Percentiles rank a stretch among this genome's conserved stretches.
Evolutionary conservation across 768 basidiomycete genomes (phyloP).

Genomic region (Hortiboletus flavorubellus): DNA sequence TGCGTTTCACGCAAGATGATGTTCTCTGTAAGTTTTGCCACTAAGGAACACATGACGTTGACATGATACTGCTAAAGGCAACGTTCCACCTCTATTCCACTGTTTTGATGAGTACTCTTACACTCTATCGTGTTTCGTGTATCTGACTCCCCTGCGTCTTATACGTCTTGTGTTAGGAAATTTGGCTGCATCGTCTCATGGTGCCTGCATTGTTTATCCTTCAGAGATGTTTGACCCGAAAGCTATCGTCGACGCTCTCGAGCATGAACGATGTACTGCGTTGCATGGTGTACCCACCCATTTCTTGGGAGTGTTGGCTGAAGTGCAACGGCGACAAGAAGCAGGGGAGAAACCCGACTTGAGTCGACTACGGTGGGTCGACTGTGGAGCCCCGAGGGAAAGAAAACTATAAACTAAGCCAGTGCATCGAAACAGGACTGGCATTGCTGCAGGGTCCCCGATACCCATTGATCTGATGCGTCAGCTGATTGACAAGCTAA

Average conservation of each 20-base stretch:
- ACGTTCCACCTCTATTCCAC: constrained; percentile 81
- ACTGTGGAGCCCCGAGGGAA: too few species aligned
- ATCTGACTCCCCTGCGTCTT: constrained; percentile 14
- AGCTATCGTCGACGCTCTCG: constrained; percentile 68
- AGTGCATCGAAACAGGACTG: constrained; percentile 49
- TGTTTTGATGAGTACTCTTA: constrained; percentile 74
- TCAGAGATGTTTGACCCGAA: constrained; percentile 60
- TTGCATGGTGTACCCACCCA: constrained; percentile 87
- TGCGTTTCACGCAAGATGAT: constrained; percentile 64
- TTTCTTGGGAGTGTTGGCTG: constrained; percentile 69
- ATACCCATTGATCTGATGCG: constrained; percentile 81
- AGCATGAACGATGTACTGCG: constrained; percentile 67
- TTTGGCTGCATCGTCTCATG: constrained; percentile 72
- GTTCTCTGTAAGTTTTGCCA: constrained; percentile 53
- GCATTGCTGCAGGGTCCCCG: constrained; percentile 78
- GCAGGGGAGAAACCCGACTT: constrained; percentile 48
- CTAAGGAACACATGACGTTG: neutral
- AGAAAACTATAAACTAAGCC: neutral
- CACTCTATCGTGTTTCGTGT: neutral
- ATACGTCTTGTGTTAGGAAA: constrained; percentile 80
- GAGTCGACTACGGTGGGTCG: constrained; percentile 48
- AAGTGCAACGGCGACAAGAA: constrained; percentile 54
- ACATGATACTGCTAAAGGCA: constrained; percentile 45
- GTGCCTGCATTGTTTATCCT: constrained; percentile 72
- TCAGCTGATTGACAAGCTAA: constrained; percentile 61